Percentiles rank a stretch among this genome's conserved stretches.
Conservation (phyloP, 176 grass and related monocot genomes). For the Cenchrus americanus region DNA sequence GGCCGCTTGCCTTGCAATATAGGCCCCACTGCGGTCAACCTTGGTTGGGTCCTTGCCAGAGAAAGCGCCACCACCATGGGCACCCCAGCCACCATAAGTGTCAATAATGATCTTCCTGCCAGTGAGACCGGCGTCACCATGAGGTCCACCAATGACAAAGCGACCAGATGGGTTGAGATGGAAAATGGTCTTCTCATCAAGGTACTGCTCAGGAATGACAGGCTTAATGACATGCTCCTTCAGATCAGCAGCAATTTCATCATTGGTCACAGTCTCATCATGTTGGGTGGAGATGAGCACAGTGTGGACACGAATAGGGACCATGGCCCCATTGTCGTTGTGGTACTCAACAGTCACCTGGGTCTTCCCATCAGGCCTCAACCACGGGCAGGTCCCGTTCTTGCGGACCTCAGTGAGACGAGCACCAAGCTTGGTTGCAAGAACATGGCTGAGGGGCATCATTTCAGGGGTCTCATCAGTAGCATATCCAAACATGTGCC, state of each 20-base stretch:
- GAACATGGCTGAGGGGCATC: conserved; percentile 68
- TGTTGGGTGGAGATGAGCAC: conserved; percentile 67
- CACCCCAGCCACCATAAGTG: conserved; percentile 62
- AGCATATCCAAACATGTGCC: conserved; percentile 64
- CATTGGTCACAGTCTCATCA: conserved; percentile 59
- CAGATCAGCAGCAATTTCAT: conserved; percentile 51
- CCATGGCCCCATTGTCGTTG: conserved; percentile 54
- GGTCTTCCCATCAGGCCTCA: conserved; percentile 71
- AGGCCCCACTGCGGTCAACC: conserved; percentile 59
- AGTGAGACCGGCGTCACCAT: conserved; percentile 59
- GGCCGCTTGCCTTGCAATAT: conserved; percentile 55
- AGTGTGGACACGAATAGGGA: conserved; percentile 59
- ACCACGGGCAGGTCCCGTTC: conserved; percentile 58
- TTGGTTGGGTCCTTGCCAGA: conserved; percentile 66
- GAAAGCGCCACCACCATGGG: conserved; percentile 58
- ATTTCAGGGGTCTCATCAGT: conserved; percentile 58
- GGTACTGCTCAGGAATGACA: conserved; percentile 58
- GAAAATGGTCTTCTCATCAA: conserved; percentile 68
- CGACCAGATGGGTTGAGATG: conserved; percentile 62
- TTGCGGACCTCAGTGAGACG: conserved; percentile 66
- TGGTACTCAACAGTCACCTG: conserved; percentile 68
- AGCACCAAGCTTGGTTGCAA: conserved; percentile 70
- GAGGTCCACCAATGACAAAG: conserved; percentile 60
- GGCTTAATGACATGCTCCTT: conserved; percentile 64
- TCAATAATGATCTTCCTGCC: conserved; percentile 64